These are phyloP conservation scores for Senna siamea DNA, from an alignment of 306 rosid species.

Conservation along the genomic window DNA sequence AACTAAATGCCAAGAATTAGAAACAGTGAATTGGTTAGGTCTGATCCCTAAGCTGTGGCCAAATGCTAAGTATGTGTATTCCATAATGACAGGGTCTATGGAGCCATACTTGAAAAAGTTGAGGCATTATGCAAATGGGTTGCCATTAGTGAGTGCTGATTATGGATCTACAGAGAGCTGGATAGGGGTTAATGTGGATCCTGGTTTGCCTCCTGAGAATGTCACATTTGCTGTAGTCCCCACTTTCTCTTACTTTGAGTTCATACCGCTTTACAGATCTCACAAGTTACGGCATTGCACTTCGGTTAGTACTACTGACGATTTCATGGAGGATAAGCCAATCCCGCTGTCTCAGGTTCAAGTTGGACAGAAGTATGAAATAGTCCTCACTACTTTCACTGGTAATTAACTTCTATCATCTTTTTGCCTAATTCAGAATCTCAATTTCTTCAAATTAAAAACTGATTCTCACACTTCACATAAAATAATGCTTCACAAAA, in stretches of 20 bases:
- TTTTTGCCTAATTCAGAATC: no score
- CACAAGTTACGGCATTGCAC: slow-evolving; percentile 33
- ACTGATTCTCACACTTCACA: slow-evolving; percentile 1
- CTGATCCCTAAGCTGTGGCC: slow-evolving; percentile 83
- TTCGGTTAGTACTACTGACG: slow-evolving; percentile 45
- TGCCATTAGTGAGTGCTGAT: slow-evolving; percentile 86
- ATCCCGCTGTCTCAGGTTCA: slow-evolving; percentile 72
- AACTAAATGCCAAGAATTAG: slow-evolving; percentile 53
- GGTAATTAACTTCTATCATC: slow-evolving; percentile 56
- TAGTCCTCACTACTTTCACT: slow-evolving; percentile 89
- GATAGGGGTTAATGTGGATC: slow-evolving; percentile 92
- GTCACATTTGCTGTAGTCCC: slow-evolving; percentile 88
- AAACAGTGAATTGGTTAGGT: slow-evolving; percentile 65
- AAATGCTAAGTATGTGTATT: slow-evolving; percentile 78
- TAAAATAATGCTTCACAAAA: background rate
- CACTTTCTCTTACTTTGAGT: slow-evolving; percentile 88
- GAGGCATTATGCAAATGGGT: slow-evolving; percentile 70
- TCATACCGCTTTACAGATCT: slow-evolving; percentile 72
- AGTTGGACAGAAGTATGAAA: slow-evolving; percentile 81
- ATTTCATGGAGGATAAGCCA: slow-evolving; percentile 77
- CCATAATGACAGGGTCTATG: slow-evolving; percentile 97
- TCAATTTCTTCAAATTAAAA: background rate
- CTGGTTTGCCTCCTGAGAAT: slow-evolving; percentile 68
- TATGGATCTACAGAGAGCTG: slow-evolving; percentile 99
- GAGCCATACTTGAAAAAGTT: slow-evolving; percentile 74